These are phyloP conservation scores for Solanum chaucha DNA, from an alignment of 257 asterid genomes.

Conservation along the genomic window DNA sequence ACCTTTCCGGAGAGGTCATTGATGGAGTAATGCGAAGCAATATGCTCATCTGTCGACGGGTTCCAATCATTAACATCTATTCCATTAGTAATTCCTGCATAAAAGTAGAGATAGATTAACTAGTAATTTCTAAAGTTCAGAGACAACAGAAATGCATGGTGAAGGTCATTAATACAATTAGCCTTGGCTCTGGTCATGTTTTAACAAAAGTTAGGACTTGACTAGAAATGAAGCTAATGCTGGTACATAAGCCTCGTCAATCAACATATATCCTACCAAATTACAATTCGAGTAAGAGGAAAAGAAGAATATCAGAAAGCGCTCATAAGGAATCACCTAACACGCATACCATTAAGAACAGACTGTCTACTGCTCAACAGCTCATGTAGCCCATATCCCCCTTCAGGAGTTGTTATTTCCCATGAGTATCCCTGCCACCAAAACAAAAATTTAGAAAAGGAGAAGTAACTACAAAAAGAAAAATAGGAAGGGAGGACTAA, in stretches of 20 bases:
- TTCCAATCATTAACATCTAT: slow-evolving; percentile 75
- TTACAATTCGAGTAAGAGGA: background rate
- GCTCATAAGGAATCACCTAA: background rate
- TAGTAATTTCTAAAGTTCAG: background rate
- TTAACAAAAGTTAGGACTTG: background rate
- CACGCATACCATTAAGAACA: slow-evolving; percentile 55
- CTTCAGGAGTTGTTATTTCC: slow-evolving; percentile 96
- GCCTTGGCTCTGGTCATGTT: background rate
- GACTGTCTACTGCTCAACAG: slow-evolving; percentile 55
- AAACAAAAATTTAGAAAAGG: background rate
- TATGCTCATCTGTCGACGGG: slow-evolving; percentile 63
- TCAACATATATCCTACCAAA: background rate
- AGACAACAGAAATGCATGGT: background rate
- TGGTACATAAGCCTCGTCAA: background rate
- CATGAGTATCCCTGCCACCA: slow-evolving; percentile 78
- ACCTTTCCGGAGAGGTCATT: slow-evolving; percentile 93
- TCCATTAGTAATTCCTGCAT: slow-evolving; percentile 90
- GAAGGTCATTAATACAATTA: background rate
- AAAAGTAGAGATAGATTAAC: background rate
- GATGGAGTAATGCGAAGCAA: slow-evolving; percentile 50
- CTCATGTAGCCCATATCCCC: slow-evolving; percentile 82
- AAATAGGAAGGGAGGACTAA: background rate
- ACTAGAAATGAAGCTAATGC: background rate
- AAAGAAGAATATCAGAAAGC: background rate
- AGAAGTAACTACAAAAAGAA: background rate